These are phyloP conservation scores for Nitzschia sp. DNA, from an alignment of 108 stramenopile genomes.

Conservation along the genomic window DNA sequence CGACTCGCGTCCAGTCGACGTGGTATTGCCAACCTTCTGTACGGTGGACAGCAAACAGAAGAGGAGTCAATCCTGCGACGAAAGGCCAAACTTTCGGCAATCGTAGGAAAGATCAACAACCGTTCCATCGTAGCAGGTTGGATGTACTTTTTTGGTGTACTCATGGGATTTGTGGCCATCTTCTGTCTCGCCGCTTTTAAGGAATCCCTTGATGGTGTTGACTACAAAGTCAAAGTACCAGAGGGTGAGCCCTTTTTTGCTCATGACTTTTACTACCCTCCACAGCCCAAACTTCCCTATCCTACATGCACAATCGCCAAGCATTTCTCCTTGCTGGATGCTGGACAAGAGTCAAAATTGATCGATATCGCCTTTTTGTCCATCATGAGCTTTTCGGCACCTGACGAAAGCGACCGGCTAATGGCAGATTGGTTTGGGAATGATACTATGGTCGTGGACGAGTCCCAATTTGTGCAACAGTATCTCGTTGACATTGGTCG, in stretches of 20 bases:
- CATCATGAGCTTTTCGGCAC: conserved; percentile 22
- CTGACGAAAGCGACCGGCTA: conserved; percentile 33
- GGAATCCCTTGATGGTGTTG: not conserved
- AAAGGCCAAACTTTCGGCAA: conserved; percentile 4
- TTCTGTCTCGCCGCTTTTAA: conserved; percentile 2
- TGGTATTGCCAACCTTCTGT: not conserved
- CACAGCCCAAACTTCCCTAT: conserved; percentile 16
- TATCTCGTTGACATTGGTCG: conserved; percentile 17
- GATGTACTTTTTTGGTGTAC: conserved; percentile 11
- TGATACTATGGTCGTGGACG: conserved; percentile 32
- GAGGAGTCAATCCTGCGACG: not conserved
- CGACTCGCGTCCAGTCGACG: not conserved
- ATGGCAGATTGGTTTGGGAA: conserved; percentile 56
- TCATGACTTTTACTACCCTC: conserved; percentile 21
- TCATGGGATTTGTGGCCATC: conserved; percentile 5
- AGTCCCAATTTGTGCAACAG: conserved; percentile 43
- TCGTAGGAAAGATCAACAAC: conserved; percentile 9
- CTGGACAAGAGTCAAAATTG: conserved; percentile 26
- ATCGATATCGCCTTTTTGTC: conserved; percentile 44
- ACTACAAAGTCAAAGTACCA: not conserved
- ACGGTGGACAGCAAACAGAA: not conserved
- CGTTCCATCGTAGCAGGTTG: not conserved
- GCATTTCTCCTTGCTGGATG: conserved; percentile 3
- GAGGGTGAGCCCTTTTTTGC: conserved; percentile 1
- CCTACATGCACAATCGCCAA: conserved; percentile 23